Evolutionary conservation across 768 basidiomycete genomes (phyloP).

Genomic region (Leucocoprinus leucothites): DNA sequence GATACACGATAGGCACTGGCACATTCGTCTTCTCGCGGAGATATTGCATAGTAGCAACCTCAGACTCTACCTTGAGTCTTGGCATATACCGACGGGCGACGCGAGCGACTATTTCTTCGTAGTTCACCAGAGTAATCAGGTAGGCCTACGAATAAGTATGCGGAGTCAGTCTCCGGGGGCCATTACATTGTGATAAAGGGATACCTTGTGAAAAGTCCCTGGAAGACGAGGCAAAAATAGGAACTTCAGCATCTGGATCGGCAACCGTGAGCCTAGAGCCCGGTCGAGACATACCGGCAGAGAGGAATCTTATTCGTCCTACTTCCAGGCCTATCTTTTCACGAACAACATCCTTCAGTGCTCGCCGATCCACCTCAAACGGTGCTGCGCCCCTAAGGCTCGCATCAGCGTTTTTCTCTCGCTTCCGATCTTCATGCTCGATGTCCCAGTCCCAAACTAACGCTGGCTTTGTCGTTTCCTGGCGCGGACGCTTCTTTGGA

Average conservation of each 20-base stretch:
- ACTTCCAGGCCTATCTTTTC: constrained; percentile 68
- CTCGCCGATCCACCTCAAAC: constrained; percentile 72
- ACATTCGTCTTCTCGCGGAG: constrained; percentile 66
- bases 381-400: constrained; percentile 59
- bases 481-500: neutral
- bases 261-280: constrained; percentile 16
- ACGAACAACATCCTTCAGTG: constrained; percentile 74
- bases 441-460: constrained; percentile 69
- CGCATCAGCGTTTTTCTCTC: constrained; percentile 62
- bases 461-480: constrained; percentile 15
- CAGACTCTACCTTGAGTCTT: constrained; percentile 81
- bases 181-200: constrained; percentile 8
- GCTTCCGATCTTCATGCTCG: constrained; percentile 68
- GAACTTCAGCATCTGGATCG: constrained; percentile 3
- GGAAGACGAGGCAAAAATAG: constrained; percentile 8
- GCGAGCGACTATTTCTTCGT: constrained; percentile 66
- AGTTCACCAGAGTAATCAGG: constrained; percentile 62
- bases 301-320: constrained; percentile 68
- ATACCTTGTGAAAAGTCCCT: constrained; percentile 86
- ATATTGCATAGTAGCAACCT: constrained; percentile 83
- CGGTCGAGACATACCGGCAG: constrained; percentile 52
- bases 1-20: constrained; percentile 73
- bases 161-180: neutral
- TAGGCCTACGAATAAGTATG: constrained; percentile 55
- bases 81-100: constrained; percentile 87